Base-by-base conservation (phyloP, 345 rosid species). In the Raphanus raphanistrum region DNA sequence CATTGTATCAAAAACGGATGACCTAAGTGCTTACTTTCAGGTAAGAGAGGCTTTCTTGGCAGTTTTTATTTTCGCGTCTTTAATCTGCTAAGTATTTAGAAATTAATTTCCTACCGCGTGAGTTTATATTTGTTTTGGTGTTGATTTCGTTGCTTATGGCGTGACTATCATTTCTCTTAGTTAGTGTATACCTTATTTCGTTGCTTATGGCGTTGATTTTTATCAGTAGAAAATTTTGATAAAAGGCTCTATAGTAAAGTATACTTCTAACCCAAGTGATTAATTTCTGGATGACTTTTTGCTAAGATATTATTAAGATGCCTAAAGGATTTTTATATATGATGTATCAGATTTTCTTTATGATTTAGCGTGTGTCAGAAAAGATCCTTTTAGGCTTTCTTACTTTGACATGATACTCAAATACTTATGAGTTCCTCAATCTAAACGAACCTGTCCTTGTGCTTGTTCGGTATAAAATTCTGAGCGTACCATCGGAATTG, bases 11-110 rank as follows among this genome's bases (percentile, higher is more conserved):
- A 84, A 63, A 76, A 79, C 85, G 79, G 97, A 92, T 75, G 97
- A 89, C 75, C 68, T 87, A 77, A 76, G 57, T 81, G 86, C 83
- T 81, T 75, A 82, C 67, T 81, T 82, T 85, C 85, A 92, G 98
- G 98, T 94, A 81, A 80, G 60, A 55, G 32, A 70, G 62, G 21
- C 72, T 63, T 74, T 69, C 67, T 55, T 63, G 82, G 75, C 29
- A 68, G 66, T 68, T 62, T 36, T 68, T 21, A 15, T 67, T 48
- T 59, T 64, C 36, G 57, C 59, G 66, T 71, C 59, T 66, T 45
- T 33, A 72, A 36, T 71, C 48, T 66, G 72, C 55, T 7, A 21
- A 64, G 31, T 54, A 11, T 43, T 4, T 36, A 21, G 52, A 10
- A 68, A 6, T 16, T 17, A 66, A 66, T 68, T 52, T 35, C 48